phyloP scores from a whole-genome alignment of 2,329 filamentous ascomycete species.

The Venturiaceae sp. region DNA sequence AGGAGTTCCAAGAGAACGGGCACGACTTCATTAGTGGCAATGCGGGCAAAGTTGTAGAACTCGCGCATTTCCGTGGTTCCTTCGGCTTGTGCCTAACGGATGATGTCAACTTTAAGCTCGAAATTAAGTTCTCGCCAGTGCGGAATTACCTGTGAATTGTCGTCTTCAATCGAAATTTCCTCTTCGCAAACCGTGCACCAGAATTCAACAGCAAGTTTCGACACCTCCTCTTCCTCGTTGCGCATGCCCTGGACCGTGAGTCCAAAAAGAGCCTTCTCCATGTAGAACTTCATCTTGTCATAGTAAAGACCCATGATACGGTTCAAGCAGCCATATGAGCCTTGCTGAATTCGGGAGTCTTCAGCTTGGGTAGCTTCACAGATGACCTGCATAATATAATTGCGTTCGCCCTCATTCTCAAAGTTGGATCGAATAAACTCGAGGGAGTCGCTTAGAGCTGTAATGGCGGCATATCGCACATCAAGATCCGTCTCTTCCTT shows the following conservation, averaged over 20 bases:
- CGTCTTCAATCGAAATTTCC: constrained; percentile 95
- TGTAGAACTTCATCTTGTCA: constrained; percentile 99
- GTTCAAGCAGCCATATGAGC: constrained; percentile 94
- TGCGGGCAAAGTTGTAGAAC: constrained; percentile 91
- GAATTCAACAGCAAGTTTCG: constrained; percentile 96
- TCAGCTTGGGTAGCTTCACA: constrained; percentile 96
- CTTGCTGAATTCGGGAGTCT: constrained; percentile 86
- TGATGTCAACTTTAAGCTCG: constrained; percentile 19
- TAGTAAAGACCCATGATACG: constrained; percentile 98
- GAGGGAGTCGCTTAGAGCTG: constrained; percentile 87
- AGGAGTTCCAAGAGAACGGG: constrained; percentile 82
- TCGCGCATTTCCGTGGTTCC: constrained; percentile 76
- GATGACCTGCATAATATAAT: constrained; percentile 99
- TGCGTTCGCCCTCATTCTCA: constrained; percentile 96
- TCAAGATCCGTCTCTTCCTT: constrained; percentile 92
- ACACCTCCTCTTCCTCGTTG: constrained; percentile 92
- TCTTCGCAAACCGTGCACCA: constrained; percentile 99
- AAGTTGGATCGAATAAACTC: constrained; percentile 99
- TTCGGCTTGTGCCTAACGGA: constrained; percentile 49
- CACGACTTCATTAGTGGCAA: constrained; percentile 89
- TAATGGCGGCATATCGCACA: constrained; percentile 86
- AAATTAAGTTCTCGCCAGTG: not conserved
- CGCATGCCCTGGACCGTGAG: constrained; percentile 98
- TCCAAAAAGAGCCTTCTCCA: constrained; percentile 98
- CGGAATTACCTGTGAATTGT: constrained; percentile 63